Evolutionary conservation across 331 rosid genomes (phyloP).

Genomic region (Acacia concinna): DNA sequence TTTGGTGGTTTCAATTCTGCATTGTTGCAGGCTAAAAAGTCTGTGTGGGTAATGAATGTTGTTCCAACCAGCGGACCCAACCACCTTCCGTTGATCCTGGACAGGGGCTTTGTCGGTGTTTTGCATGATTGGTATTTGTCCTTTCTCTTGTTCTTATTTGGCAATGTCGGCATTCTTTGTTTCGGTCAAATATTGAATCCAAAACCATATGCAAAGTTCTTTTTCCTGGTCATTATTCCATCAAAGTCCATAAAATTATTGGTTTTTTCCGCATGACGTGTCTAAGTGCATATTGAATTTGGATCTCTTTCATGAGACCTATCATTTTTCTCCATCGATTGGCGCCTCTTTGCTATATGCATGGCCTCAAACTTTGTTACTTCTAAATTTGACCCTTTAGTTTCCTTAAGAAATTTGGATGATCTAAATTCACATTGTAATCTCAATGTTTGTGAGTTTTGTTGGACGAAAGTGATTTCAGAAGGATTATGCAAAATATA

Average conservation of each 20-base stretch:
- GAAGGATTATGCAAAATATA: neutral
- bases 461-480: neutral
- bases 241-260: slow-evolving; percentile 2
- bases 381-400: neutral
- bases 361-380: neutral
- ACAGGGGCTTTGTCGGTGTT: slow-evolving; percentile 88
- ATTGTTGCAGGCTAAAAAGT: slow-evolving; percentile 76
- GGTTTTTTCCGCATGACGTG: neutral
- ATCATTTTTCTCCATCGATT: neutral
- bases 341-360: neutral
- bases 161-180: neutral
- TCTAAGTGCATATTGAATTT: no score
- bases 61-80: slow-evolving; percentile 75
- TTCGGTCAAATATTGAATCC: slow-evolving; percentile 23
- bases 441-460: neutral
- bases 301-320: neutral
- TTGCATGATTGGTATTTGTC: slow-evolving; percentile 88
- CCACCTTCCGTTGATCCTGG: slow-evolving; percentile 85
- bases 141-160: slow-evolving; percentile 15
- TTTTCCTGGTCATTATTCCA: neutral
- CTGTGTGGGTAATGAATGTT: slow-evolving; percentile 98
- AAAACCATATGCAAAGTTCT: slow-evolving; percentile 11
- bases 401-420: neutral
- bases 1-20: slow-evolving; percentile 92
- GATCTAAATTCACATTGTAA: neutral